These are phyloP conservation scores for Hypoxylon sp. DNA, from an alignment of 2,329 filamentous ascomycete genomes.

Conservation along the genomic window DNA sequence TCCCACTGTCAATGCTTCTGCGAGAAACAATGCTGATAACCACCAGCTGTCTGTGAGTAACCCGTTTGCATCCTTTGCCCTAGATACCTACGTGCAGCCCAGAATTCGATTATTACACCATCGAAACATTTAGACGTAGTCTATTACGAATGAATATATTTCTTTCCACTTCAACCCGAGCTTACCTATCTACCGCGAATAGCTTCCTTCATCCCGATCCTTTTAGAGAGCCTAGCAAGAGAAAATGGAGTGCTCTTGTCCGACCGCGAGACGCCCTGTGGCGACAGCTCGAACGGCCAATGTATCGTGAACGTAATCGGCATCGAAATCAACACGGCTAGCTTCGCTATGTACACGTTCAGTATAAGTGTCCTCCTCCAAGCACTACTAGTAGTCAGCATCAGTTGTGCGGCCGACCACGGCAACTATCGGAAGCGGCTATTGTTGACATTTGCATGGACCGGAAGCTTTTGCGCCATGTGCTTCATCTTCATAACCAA, in stretches of 20 bases:
- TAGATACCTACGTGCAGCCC: neutral
- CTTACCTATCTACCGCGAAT: conserved; percentile 34
- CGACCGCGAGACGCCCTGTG: conserved; percentile 80
- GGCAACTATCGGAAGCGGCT: conserved; percentile 90
- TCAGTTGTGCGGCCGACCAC: conserved; percentile 95
- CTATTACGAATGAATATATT: conserved; percentile 9
- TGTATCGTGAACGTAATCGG: conserved; percentile 87
- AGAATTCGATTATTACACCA: conserved; percentile 1
- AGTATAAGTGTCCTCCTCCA: conserved; percentile 90
- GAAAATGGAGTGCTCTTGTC: conserved; percentile 88
- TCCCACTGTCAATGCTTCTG: neutral
- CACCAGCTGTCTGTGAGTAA: conserved; percentile 43
- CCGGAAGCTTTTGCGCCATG: conserved; percentile 86
- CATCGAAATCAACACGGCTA: conserved; percentile 90
- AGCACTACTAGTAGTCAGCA: conserved; percentile 90
- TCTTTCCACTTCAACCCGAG: conserved; percentile 9
- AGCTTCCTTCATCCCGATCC: conserved; percentile 96
- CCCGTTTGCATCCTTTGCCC: conserved; percentile 1
- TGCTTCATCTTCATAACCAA: conserved; percentile 82
- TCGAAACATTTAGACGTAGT: conserved; percentile 7
- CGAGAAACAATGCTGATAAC: conserved; percentile 21
- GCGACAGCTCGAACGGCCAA: conserved; percentile 70
- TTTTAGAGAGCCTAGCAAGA: conserved; percentile 89
- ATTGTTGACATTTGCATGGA: conserved; percentile 82
- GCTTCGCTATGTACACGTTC: conserved; percentile 98